Base-by-base conservation (phyloP, 2,329 filamentous ascomycete genomes). In the Ceratocystis cacaofunesta region DNA sequence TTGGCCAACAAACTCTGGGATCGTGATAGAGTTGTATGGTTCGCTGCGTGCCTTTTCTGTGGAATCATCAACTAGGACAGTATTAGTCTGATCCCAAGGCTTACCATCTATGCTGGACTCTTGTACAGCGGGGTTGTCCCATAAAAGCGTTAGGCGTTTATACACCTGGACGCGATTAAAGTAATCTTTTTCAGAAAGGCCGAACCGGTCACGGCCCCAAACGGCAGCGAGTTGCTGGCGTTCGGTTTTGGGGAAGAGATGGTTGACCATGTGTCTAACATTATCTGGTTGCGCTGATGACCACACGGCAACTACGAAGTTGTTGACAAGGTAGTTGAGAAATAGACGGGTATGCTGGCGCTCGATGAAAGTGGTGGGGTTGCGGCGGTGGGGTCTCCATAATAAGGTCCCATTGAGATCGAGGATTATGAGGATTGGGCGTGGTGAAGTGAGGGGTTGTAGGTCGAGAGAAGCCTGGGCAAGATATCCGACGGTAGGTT, bases 391-490 rank as follows among this genome's bases (percentile, higher is more conserved):
- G 7, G 85, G 86, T 4, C 94, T 87, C 75, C 83, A 80, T 44
- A 97, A 81, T 0, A 99, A 80, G 0, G 92, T 96, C 68, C 94
- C 94, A 74, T 97, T 99, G 46, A 99, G 82, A 75, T 99, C 94
- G 68, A 97, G 83, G 60, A 97, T 83, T 62, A 99, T 79, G 25
- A 99, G 84, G 43, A 96, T 80, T 17, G 81, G 82, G 50, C 83
- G 83, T 1, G 85, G 81, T 0, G 73, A 62, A 0, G 74, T 48
- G 2, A 82, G 74, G 17, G 69, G 69, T 32, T 73, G 70, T 0
- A 83, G 78, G 0, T 76, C 70, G 15, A 76, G 69, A 3, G 75
- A 72, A 1, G 87, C 78, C 63, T 80, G 79, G 2, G 72, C 64
- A n/a, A 90, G 76, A 74, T 95, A 95, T 60, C 74, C 71, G 0